phyloP scores from a whole-genome alignment of 1,284 basidiomycete species.

The Apiotrichum sp. region DNA sequence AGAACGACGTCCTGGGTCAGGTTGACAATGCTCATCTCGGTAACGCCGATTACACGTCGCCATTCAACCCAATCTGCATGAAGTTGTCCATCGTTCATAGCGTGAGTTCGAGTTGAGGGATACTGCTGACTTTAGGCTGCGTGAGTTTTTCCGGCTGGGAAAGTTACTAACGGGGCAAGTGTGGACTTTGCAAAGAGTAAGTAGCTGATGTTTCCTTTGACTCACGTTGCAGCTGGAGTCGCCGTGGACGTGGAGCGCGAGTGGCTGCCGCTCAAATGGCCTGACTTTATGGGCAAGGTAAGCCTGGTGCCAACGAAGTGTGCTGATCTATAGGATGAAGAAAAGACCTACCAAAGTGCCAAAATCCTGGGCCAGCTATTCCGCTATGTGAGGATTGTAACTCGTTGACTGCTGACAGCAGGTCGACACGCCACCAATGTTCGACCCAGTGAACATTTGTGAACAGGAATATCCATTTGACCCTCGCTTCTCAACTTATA shows the following conservation, averaged over 20 bases:
- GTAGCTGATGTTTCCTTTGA: background rate
- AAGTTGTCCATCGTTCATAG: conserved; percentile 35
- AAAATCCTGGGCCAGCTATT: conserved; percentile 42
- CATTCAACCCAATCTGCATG: conserved; percentile 19
- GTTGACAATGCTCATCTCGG: conserved; percentile 45
- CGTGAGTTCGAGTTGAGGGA: conserved; percentile 19
- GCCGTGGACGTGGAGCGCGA: conserved; percentile 30
- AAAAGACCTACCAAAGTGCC: conserved; percentile 25
- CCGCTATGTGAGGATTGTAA: conserved; percentile 25
- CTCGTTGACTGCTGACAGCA: conserved; percentile 2
- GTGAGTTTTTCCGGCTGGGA: conserved; percentile 13
- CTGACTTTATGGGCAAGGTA: conserved; percentile 47
- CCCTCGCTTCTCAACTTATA: conserved; percentile 16
- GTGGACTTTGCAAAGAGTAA: conserved; percentile 48
- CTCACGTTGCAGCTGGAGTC: conserved; percentile 29
- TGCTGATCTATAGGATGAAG: conserved; percentile 14
- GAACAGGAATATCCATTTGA: conserved; percentile 23
- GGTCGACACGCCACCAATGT: conserved; percentile 33
- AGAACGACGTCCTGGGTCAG: conserved; percentile 45
- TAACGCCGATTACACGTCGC: conserved; percentile 26
- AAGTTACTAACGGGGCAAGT: conserved; percentile 7
- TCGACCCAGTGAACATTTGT: conserved; percentile 26
- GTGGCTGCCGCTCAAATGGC: conserved; percentile 35
- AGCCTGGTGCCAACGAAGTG: background rate
- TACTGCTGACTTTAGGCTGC: conserved; percentile 30